Conservation (phyloP, 2,329 filamentous ascomycete species). For the Epichloe scottii region DNA sequence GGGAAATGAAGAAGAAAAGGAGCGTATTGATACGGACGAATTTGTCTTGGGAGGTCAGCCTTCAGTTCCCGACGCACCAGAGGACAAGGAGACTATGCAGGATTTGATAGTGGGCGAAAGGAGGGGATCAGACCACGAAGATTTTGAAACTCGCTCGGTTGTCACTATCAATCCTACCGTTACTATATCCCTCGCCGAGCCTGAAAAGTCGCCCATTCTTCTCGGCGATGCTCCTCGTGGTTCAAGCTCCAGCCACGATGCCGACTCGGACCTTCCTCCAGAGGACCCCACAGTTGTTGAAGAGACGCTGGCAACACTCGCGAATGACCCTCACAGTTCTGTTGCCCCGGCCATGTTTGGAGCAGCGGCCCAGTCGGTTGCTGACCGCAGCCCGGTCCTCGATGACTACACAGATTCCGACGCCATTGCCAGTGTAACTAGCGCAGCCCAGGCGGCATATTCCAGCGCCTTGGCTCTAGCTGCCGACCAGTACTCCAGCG, state of each 20-base stretch:
- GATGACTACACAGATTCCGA: conserved; percentile 29
- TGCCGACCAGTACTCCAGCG: conserved; percentile 54
- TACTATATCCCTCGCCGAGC: not conserved
- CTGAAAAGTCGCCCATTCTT: not conserved
- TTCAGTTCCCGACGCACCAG: not conserved
- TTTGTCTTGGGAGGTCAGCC: not conserved
- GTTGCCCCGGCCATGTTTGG: conserved; percentile 33
- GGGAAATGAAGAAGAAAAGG: not conserved
- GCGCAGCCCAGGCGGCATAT: conserved; percentile 45
- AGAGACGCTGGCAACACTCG: not conserved
- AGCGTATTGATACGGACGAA: conserved; percentile 4
- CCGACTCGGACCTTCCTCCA: not conserved
- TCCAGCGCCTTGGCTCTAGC: conserved; percentile 52
- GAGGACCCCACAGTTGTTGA: not conserved
- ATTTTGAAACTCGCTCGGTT: not conserved
- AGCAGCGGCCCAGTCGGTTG: conserved; percentile 36
- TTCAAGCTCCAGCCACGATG: not conserved
- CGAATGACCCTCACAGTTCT: conserved; percentile 12
- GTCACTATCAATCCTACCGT: not conserved
- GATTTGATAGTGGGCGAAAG: not conserved
- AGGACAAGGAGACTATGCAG: not conserved
- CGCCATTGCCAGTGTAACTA: conserved; percentile 23
- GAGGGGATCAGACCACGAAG: not conserved
- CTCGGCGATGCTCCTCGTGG: not conserved
- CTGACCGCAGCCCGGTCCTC: conserved; percentile 34